A percentile compares a stretch with the other conserved stretches of the same genome.
phyloP scores from a whole-genome alignment of 257 asterid species.

The Nicotiana tabacum region DNA sequence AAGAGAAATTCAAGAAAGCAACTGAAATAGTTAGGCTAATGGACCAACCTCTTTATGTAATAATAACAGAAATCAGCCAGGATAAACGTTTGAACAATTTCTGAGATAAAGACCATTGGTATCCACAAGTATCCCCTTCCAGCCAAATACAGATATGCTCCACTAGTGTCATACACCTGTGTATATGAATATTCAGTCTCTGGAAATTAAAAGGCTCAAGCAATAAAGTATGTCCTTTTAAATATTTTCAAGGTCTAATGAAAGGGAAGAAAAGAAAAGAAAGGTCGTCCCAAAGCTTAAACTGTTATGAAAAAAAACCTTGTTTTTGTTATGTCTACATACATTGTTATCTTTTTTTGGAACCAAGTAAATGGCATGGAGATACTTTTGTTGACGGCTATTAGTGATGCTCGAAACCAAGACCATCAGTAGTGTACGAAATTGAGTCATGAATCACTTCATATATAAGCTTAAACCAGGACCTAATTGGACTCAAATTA shows the following conservation, averaged over 20 bases:
- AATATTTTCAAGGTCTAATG: not conserved
- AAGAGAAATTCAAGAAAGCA: not conserved
- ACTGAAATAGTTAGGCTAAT: not conserved
- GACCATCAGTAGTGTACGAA: not conserved
- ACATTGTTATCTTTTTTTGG: too few species aligned
- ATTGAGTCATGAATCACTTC: not conserved
- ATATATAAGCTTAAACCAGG: too few species aligned
- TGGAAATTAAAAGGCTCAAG: not conserved
- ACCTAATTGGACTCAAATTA: not conserved
- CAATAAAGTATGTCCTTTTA: not conserved
- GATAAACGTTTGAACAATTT: slow-evolving; percentile 77
- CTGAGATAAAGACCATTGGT: slow-evolving; percentile 57
- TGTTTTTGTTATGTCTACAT: too few species aligned
- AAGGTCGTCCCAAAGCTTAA: not conserved
- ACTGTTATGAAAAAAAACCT: not conserved
- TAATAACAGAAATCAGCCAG: slow-evolving; percentile 88
- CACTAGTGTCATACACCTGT: slow-evolving; percentile 65
- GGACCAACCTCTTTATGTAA: slow-evolving; percentile 65
- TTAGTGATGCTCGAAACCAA: not conserved
- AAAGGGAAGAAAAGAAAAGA: too few species aligned
- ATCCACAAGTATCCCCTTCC: slow-evolving; percentile 67
- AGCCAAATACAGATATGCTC: slow-evolving; percentile 41
- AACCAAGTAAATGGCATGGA: not conserved
- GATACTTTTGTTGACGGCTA: not conserved
- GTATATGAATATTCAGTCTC: not conserved